Percentiles rank a stretch among this genome's conserved stretches.
These are phyloP conservation scores for Graphiopsis chlorocephala DNA, from an alignment of 2,329 filamentous ascomycete species.

Conservation along the genomic window DNA sequence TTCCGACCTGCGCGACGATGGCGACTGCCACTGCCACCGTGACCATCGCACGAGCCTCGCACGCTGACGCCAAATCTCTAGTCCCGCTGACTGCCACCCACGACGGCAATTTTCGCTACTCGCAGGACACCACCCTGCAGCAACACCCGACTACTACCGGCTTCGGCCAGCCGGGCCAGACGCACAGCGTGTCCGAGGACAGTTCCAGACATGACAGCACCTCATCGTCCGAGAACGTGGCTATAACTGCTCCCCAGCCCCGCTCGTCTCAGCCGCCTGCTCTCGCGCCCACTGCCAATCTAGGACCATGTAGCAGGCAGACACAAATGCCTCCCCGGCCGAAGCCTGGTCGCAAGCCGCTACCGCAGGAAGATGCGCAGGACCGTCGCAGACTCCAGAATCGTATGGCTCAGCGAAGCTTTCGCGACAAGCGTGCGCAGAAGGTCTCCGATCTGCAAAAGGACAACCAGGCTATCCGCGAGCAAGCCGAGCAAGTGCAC, in stretches of 20 bases:
- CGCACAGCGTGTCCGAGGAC: conserved; percentile 4
- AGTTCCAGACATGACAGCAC: neutral
- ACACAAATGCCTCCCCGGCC: conserved; percentile 44
- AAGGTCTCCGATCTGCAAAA: conserved; percentile 67
- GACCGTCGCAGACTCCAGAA: conserved; percentile 96
- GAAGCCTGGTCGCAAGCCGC: conserved; percentile 80
- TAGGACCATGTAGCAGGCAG: conserved; percentile 38
- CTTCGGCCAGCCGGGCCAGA: conserved; percentile 6
- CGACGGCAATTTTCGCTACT: conserved; percentile 4
- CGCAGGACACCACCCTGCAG: neutral
- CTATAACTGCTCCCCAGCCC: conserved; percentile 6
- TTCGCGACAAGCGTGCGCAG: conserved; percentile 81
- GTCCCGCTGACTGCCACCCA: conserved; percentile 1
- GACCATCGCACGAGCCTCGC: conserved; percentile 5
- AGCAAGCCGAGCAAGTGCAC: conserved; percentile 44
- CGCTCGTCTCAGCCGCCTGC: neutral
- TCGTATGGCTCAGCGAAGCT: conserved; percentile 83
- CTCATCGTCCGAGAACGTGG: conserved; percentile 8
- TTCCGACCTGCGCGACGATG: conserved; percentile 18
- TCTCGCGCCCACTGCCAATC: neutral
- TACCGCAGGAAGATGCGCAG: conserved; percentile 74
- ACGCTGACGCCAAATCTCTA: conserved; percentile 19
- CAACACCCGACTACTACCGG: neutral
- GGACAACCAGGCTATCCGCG: conserved; percentile 11
- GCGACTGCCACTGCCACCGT: conserved; percentile 18